Evolutionary conservation across 2,329 filamentous ascomycete species (phyloP), one percentile per base, ranked within the genome.

Genomic region (Neopestalotiopsis clavispora): DNA sequence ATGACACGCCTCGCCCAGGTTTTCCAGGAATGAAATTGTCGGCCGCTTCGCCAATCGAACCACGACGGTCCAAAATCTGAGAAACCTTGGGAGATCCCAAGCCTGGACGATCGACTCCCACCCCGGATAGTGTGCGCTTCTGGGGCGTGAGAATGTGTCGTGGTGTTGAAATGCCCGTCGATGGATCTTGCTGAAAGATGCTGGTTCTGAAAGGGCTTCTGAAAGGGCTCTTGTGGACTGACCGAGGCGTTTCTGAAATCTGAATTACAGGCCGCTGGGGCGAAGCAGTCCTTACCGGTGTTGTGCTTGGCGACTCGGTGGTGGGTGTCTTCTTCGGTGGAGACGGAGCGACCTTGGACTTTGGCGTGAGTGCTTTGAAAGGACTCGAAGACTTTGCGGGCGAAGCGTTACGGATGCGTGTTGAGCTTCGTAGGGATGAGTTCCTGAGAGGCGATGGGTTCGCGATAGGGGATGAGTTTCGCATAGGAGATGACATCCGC

Each of bases 31-130:
- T 82, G 74, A 95, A 95, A 6, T 86, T 82, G 14, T 83, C 82
- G 1, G 91, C 88, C 28, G 87, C 83, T 57, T 95, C 90, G 28
- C 91, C 88, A 69, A 95, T 91, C 1, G 92, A 94, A 60, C 84
- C 86, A 63, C 93, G 88, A 42, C 90, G 88, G 71, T 93, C 91
- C 42, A 95, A 86, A 40, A 94, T 84, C 34, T 89, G 91, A 28
- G 91, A 86, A 67, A 95, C 87, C 66, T 89, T 89, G 4, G 93
- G 93, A 0, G 93, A 95, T 6, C 93, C 93, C 67, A 95, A 85
- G 0, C 92, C 93, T 71, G 86, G 82, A 71, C 88, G 88, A 74
- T 94, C 92, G 71, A 89, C 87, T 28, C 92, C 92, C 70, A 94
- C 76, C 0, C 92, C 91, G 14, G 91, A 92, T 17, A 91, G 87